Base-by-base conservation (phyloP, 1,284 basidiomycete species). In the Lentinus polychrous region DNA sequence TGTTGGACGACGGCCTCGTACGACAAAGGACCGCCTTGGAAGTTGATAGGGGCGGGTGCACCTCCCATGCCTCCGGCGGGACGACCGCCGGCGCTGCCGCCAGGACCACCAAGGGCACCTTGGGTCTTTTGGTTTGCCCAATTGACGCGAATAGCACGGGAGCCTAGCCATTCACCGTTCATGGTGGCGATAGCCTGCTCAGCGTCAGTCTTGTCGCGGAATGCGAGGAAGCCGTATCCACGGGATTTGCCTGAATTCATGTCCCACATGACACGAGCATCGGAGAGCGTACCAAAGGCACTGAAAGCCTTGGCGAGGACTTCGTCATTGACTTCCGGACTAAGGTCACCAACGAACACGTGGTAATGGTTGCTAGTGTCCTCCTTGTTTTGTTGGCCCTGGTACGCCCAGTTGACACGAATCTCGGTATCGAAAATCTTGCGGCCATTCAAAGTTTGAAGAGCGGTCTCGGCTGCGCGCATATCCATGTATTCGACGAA, bases 61-160 rank as follows among this genome's bases (percentile, higher is more conserved):
- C 76, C 73, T 43, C 81, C 78, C 32, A 68, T 64, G 32, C 66
- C 63, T 49, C 69, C 70, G 34, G 73, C 64, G 12, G 74, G 75
- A 36, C 69, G 54, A 45, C 55, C 53, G 17, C 47, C 60, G 35
- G 72, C 64, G 12, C 74, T 75, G 36, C 69, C 53, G 45, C 55
- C 53, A 18, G 45, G 60, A 40, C 17, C 17, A 36, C 61, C 52
- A 47, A 60, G 57, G 15, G 64, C 74, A 51, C 85, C 86, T 68
- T 93, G 90, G 20, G 92, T 96, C 76, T 98, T 98, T 72, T 94
- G 94, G 73, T 96, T 98, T 43, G 95, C 95, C 95, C 95, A 99
- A 73, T 99, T 99, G 69, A 99, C 94, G 54, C 95, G 87, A 62
- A 99, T 98, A 48, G 94, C 93, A 53, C 96, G 84, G 40, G 91